Evolutionary conservation across 2,329 filamentous ascomycete species (phyloP).

Genomic region (Calonectria fujianensis): DNA sequence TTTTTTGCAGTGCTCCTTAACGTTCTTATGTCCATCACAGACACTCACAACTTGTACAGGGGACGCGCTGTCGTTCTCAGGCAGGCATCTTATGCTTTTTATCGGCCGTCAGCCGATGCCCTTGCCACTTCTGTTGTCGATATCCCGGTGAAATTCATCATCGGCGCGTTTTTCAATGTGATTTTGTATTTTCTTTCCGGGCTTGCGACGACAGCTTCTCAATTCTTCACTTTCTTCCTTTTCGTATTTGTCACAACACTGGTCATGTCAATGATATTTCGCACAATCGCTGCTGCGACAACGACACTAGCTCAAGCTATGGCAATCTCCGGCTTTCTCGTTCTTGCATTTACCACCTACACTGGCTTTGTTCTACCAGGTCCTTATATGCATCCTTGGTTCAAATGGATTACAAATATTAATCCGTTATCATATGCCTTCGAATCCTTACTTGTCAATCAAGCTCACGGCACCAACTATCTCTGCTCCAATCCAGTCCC

Average conservation of each 20-base stretch:
- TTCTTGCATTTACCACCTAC: conserved; percentile 58
- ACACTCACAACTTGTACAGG: conserved; percentile 62
- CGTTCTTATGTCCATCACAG: conserved; percentile 63
- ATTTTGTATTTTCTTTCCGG: conserved; percentile 70
- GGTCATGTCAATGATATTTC: conserved; percentile 79
- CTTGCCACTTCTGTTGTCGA: conserved; percentile 63
- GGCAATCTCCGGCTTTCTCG: conserved; percentile 63
- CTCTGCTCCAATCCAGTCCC: conserved; percentile 52
- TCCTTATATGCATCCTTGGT: conserved; percentile 77
- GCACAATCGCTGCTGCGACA: conserved; percentile 63
- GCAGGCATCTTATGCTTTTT: conserved; percentile 62
- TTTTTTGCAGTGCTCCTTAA: conserved; percentile 75
- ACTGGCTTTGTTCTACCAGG: conserved; percentile 70
- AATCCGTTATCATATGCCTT: conserved; percentile 81
- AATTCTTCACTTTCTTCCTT: conserved; percentile 68
- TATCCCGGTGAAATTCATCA: conserved; percentile 65
- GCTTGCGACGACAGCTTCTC: conserved; percentile 64
- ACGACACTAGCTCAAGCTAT: conserved; percentile 71
- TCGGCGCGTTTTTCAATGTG: conserved; percentile 64
- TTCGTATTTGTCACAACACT: conserved; percentile 72
- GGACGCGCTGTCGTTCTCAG: conserved; percentile 63
- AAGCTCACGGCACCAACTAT: conserved; percentile 68
- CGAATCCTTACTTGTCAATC: conserved; percentile 80
- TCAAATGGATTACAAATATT: conserved; percentile 80
- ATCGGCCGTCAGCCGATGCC: conserved; percentile 61